Evolutionary conservation across 2,329 filamentous ascomycete species (phyloP).

Genomic region (Fusarium newnesense): DNA sequence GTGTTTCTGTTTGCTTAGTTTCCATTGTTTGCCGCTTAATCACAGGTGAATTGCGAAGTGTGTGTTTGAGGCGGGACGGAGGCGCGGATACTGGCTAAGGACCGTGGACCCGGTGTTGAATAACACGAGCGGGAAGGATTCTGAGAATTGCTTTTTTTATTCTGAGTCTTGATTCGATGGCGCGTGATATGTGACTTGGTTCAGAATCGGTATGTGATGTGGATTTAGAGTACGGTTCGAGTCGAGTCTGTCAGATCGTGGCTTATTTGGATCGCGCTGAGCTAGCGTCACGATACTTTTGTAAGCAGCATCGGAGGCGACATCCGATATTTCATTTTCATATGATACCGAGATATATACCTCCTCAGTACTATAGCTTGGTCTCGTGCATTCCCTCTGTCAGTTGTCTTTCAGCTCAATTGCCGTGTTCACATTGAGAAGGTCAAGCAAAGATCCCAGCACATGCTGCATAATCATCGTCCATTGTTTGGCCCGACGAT

Average conservation of each 20-base stretch:
- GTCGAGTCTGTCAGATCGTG: neutral
- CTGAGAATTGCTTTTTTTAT: neutral
- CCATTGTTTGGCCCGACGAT: neutral
- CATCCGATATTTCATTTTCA: neutral
- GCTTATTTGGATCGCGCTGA: neutral
- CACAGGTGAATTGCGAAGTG: too few species aligned
- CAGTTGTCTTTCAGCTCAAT: neutral
- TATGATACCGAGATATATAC: neutral
- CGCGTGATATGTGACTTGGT: neutral
- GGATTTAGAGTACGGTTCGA: neutral
- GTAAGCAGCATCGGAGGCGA: neutral
- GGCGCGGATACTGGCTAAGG: neutral
- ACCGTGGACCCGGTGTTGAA: neutral
- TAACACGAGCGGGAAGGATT: neutral
- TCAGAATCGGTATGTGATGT: neutral
- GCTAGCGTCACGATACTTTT: neutral
- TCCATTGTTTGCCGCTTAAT: neutral
- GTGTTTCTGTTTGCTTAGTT: neutral
- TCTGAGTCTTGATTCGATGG: neutral
- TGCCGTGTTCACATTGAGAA: constrained; percentile 7
- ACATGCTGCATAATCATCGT: neutral
- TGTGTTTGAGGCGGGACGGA: neutral
- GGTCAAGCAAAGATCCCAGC: constrained; percentile 7
- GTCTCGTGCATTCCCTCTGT: too few species aligned
- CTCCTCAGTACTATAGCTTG: neutral